These are phyloP conservation scores for Neoconidiobolus thromboides DNA, from an alignment of 371 early-diverging fungal genomes.

Conservation along the genomic window DNA sequence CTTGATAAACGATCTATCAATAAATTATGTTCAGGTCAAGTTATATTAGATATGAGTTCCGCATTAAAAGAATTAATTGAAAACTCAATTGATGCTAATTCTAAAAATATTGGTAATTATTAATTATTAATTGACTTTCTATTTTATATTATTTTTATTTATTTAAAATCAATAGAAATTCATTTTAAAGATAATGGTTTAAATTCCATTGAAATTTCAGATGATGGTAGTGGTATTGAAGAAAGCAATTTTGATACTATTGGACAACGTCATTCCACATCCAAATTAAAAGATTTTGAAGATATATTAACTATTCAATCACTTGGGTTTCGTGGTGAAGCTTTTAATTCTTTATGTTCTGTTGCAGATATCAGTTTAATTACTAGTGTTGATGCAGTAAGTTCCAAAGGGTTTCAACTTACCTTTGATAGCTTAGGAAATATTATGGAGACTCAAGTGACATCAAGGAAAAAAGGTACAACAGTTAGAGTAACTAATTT, in stretches of 20 bases:
- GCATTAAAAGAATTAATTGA: conserved; percentile 93
- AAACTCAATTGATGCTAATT: conserved; percentile 88
- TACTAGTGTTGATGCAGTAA: conserved; percentile 41
- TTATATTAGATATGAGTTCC: conserved; percentile 68
- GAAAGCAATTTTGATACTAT: conserved; percentile 34
- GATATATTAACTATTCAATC: conserved; percentile 36
- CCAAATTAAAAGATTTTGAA: conserved; percentile 46
- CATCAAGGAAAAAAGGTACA: conserved; percentile 54
- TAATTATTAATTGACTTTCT: no score
- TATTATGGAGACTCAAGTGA: conserved; percentile 14
- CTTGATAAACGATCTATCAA: conserved; percentile 21
- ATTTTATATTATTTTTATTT: no score
- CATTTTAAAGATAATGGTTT: conserved; percentile 61
- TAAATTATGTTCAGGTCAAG: conserved; percentile 78
- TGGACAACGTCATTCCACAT: conserved; percentile 57
- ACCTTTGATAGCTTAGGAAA: conserved; percentile 41
- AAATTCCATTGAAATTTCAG: conserved; percentile 52
- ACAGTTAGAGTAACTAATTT: conserved; percentile 55
- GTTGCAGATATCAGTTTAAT: conserved; percentile 32
- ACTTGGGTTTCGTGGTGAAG: conserved; percentile 83
- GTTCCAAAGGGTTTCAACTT: conserved; percentile 44
- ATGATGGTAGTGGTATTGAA: conserved; percentile 72
- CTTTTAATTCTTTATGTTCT: conserved; percentile 57
- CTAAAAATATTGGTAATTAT: conserved; percentile 51
- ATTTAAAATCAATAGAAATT: conserved; percentile 29